Conservation (phyloP, 1,284 basidiomycete genomes). For the Xanthoconium separans region DNA sequence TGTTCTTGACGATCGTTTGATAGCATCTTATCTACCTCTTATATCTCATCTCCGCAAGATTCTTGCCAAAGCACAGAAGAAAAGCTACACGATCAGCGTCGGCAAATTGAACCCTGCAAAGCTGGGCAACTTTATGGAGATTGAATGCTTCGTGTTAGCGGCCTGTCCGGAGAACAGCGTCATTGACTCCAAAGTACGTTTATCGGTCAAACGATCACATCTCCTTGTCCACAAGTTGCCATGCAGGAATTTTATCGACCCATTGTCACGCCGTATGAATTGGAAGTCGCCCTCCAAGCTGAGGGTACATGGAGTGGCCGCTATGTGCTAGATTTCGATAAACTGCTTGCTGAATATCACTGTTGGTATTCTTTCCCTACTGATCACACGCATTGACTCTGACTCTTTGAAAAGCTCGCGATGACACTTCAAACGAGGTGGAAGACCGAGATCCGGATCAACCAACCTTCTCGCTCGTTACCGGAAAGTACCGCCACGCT, state of each 20-base stretch:
- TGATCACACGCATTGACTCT: not conserved
- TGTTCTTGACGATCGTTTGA: not conserved
- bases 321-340: constrained; percentile 82
- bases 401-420: constrained; percentile 12
- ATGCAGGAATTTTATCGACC: constrained; percentile 85
- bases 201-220: not conserved
- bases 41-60: constrained; percentile 73
- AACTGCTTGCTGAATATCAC: constrained; percentile 49
- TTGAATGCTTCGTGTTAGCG: constrained; percentile 94
- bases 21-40: constrained; percentile 81
- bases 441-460: constrained; percentile 53
- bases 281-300: constrained; percentile 76
- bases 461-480: constrained; percentile 84
- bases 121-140: constrained; percentile 93
- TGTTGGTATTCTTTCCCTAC: constrained; percentile 14
- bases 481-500: constrained; percentile 82
- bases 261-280: constrained; percentile 94
- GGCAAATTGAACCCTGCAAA: constrained; percentile 96
- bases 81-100: constrained; percentile 93
- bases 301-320: constrained; percentile 75
- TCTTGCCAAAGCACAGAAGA: constrained; percentile 70
- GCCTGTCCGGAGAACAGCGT: constrained; percentile 95
- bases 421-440: constrained; percentile 8
- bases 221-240: not conserved
- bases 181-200: constrained; percentile 73